A percentile compares a stretch with the other conserved stretches of the same genome.
These are phyloP conservation scores for Cystobasidiopsis lactophilus DNA, from an alignment of 768 basidiomycete species.

Conservation along the genomic window DNA sequence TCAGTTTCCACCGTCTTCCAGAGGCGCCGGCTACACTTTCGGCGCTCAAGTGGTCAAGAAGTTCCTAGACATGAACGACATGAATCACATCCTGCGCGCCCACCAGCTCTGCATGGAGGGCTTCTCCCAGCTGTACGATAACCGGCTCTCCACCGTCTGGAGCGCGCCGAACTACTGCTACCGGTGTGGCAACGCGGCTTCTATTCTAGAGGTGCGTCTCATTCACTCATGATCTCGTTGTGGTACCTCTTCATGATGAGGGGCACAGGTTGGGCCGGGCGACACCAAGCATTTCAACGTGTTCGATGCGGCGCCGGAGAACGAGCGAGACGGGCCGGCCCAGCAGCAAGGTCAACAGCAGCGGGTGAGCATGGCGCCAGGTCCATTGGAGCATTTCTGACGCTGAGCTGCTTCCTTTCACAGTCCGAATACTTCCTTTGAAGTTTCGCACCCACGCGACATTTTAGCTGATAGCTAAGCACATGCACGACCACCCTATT, in stretches of 20 bases:
- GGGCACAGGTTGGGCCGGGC: constrained; percentile 81
- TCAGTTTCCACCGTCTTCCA: constrained; percentile 22
- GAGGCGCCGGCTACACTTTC: constrained; percentile 96
- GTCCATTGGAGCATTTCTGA: no score
- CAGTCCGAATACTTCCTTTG: no score
- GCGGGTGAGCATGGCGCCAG: neutral
- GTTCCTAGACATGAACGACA: constrained; percentile 82
- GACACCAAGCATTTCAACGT: constrained; percentile 83
- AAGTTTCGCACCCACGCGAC: no score
- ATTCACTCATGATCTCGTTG: constrained; percentile 81
- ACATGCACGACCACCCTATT: no score
- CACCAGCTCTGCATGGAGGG: constrained; percentile 99
- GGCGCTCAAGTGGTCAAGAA: constrained; percentile 94
- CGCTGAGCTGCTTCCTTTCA: no score
- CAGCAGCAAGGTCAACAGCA: constrained; percentile 22
- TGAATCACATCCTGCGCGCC: constrained; percentile 92
- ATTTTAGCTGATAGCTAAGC: no score
- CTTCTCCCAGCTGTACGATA: constrained; percentile 87
- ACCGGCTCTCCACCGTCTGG: constrained; percentile 93
- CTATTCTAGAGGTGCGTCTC: constrained; percentile 46
- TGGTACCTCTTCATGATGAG: constrained; percentile 88
- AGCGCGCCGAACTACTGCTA: constrained; percentile 98
- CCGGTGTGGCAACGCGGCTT: constrained; percentile 90
- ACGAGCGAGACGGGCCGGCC: constrained; percentile 73
- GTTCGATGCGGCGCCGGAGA: constrained; percentile 95